These are phyloP conservation scores for Hanseniaspora occidentalis DNA, from an alignment of 805 yeast species.

Conservation along the genomic window DNA sequence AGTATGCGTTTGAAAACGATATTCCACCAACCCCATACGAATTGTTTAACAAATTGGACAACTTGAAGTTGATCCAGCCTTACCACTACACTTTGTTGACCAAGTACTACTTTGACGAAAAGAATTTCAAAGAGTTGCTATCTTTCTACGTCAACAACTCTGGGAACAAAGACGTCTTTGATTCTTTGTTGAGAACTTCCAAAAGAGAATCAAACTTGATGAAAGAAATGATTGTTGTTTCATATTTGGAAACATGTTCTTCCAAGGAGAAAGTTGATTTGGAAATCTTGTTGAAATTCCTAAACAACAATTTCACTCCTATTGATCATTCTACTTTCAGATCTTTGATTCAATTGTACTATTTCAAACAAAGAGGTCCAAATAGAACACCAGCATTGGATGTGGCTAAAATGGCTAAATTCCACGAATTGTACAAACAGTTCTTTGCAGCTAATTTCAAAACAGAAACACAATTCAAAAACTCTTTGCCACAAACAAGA, in stretches of 20 bases:
- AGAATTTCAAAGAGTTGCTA: neutral
- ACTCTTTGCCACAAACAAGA: neutral
- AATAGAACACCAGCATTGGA: neutral
- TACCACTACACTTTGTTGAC: neutral
- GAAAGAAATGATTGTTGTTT: neutral
- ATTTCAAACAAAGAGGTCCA: neutral
- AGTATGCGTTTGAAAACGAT: neutral
- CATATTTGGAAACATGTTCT: neutral
- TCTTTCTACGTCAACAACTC: neutral
- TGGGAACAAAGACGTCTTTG: neutral
- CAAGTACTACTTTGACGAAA: neutral
- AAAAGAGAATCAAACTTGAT: neutral
- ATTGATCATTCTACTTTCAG: neutral
- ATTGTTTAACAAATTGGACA: neutral
- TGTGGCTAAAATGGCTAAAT: neutral
- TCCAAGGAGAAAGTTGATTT: neutral
- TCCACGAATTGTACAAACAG: neutral
- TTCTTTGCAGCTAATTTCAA: too few species aligned
- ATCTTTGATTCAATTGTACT: neutral
- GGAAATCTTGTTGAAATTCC: neutral
- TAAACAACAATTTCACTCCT: neutral
- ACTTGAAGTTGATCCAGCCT: neutral
- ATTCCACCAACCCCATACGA: slow-evolving; percentile 1
- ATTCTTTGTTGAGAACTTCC: neutral
- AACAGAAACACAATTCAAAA: neutral